phyloP scores from a whole-genome alignment of 768 basidiomycete species.

The Lentinula aciculospora region DNA sequence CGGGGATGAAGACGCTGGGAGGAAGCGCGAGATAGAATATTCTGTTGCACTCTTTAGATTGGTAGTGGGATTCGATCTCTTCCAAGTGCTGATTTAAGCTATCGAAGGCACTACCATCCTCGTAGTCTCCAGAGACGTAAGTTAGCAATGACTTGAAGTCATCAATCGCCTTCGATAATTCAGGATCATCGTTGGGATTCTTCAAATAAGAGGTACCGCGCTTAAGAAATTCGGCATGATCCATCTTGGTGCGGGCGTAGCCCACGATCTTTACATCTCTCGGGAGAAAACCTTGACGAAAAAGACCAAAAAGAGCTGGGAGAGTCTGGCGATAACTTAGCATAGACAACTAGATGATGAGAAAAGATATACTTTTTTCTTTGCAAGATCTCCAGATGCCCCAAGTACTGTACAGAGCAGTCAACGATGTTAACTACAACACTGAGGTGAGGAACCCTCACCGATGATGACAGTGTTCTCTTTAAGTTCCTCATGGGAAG shows the following conservation, averaged over 20 bases:
- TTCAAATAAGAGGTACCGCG: conserved; percentile 86
- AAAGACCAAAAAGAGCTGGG: conserved; percentile 92
- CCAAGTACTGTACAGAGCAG: conserved; percentile 63
- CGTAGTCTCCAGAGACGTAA: conserved; percentile 88
- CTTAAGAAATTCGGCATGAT: conserved; percentile 75
- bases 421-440: conserved; percentile 11
- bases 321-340: conserved; percentile 61
- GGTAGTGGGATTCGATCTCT: conserved; percentile 70
- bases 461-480: conserved; percentile 90
- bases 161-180: conserved; percentile 57
- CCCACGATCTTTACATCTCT: conserved; percentile 86
- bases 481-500: conserved; percentile 61
- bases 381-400: conserved; percentile 95
- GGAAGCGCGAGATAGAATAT: conserved; percentile 97
- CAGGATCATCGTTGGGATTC: conserved; percentile 55
- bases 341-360: conserved; percentile 4
- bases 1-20: conserved; percentile 92
- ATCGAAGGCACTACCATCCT: conserved; percentile 75
- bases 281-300: conserved; percentile 74
- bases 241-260: conserved; percentile 96
- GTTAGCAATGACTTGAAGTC: conserved; percentile 78
- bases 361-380: conserved; percentile 75
- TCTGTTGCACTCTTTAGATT: conserved; percentile 63
- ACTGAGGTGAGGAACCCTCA: conserved; percentile 30
- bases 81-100: conserved; percentile 71